Percentiles rank a stretch among this genome's conserved stretches.
Evolutionary conservation across 768 basidiomycete genomes (phyloP).

Genomic region (Mycena kentingensis): DNA sequence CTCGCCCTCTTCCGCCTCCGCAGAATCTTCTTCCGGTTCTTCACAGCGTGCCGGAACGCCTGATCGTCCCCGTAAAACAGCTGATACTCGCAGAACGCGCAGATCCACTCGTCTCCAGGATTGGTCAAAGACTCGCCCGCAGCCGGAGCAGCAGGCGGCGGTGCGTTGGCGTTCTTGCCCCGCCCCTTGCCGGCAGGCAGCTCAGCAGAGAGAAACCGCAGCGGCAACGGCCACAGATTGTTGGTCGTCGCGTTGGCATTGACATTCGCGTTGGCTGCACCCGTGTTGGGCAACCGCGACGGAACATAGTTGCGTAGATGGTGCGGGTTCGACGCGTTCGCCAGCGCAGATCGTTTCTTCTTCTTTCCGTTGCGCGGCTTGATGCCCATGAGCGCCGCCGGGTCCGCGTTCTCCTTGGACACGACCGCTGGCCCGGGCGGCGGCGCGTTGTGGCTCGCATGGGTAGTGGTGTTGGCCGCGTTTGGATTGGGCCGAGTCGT

Average conservation of each 20-base stretch:
- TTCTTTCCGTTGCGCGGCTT: conserved; percentile 61
- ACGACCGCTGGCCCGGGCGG: not conserved
- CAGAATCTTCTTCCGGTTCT: conserved; percentile 69
- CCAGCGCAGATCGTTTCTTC: conserved; percentile 90
- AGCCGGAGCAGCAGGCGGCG: conserved; percentile 19
- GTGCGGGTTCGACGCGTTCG: conserved; percentile 94
- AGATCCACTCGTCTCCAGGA: conserved; percentile 89
- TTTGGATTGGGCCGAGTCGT: conserved; percentile 10
- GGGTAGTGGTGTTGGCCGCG: not conserved
- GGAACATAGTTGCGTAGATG: conserved; percentile 94
- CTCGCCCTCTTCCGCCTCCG: conserved; percentile 58
- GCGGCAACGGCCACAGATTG: conserved; percentile 58
- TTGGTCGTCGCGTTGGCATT: conserved; percentile 45
- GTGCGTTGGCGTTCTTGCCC: conserved; percentile 21
- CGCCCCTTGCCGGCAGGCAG: conserved; percentile 49
- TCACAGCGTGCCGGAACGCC: conserved; percentile 60
- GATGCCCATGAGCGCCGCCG: conserved; percentile 17
- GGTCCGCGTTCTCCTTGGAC: conserved; percentile 8
- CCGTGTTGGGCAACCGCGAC: conserved; percentile 66
- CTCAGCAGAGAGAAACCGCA: conserved; percentile 70
- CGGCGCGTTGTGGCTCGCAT: not conserved
- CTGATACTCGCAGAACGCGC: conserved; percentile 90
- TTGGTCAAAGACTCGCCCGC: conserved; percentile 41
- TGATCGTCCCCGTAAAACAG: conserved; percentile 86
- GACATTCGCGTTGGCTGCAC: conserved; percentile 30